A percentile compares a stretch with the other conserved stretches of the same genome.
phyloP scores from a whole-genome alignment of 2,329 filamentous ascomycete species.

The Thielaviopsis euricoi region DNA sequence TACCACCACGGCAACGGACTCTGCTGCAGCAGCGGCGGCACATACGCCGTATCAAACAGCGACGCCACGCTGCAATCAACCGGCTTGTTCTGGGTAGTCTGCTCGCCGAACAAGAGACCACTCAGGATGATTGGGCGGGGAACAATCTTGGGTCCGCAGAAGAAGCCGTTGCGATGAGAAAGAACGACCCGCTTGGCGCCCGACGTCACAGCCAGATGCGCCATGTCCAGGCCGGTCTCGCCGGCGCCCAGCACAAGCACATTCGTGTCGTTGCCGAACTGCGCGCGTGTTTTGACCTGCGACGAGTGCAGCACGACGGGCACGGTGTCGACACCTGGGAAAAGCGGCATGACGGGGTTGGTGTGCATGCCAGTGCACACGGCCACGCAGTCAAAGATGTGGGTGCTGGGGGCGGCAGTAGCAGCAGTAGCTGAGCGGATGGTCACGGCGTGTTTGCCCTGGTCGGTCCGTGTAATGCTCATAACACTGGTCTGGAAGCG shows the following conservation, averaged over 20 bases:
- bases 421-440: constrained; percentile 9
- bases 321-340: constrained; percentile 21
- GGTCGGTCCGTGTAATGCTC: background rate
- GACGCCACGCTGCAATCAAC: constrained; percentile 30
- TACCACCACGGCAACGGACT: constrained; percentile 26
- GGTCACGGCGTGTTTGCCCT: background rate
- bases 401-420: constrained; percentile 11
- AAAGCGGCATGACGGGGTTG: constrained; percentile 22
- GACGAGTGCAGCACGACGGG: constrained; percentile 26
- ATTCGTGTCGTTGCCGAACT: constrained; percentile 24
- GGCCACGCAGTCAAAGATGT: constrained; percentile 27
- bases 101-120: background rate
- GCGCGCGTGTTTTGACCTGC: constrained; percentile 23
- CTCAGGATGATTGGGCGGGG: constrained; percentile 2
- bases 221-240: constrained; percentile 30
- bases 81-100: constrained; percentile 23
- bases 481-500: constrained; percentile 16
- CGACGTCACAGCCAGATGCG: constrained; percentile 27
- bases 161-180: constrained; percentile 29
- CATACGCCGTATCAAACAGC: constrained; percentile 34
- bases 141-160: constrained; percentile 24
- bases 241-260: constrained; percentile 28
- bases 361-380: constrained; percentile 29
- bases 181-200: constrained; percentile 25
- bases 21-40: constrained; percentile 28